Base-by-base conservation (phyloP, 176 grass and related monocot species). In the Oryza longistaminata region DNA sequence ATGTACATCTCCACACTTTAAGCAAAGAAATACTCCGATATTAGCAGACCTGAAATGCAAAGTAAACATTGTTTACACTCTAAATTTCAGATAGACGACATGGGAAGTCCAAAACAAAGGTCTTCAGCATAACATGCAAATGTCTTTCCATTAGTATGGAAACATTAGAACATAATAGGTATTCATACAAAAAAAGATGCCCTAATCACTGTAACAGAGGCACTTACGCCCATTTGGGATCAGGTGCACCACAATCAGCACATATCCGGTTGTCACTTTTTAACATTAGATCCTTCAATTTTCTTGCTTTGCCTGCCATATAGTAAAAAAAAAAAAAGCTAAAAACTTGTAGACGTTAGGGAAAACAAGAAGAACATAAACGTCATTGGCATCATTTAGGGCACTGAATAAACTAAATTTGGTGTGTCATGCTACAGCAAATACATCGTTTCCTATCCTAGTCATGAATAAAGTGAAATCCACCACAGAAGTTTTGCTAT, bases 221-320 rank as follows among this genome's bases (percentile, higher is more conserved):
- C 60, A 91, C 95, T 95, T 95, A 98, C 96, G 93, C 96, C 87
- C 87, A 98, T 92, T 95, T 98, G 68, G 96, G 96, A 80, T 98
- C 87, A 83, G 82, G 87, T 88, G 93, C 96, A 35, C 87, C 84
- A 85, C 96, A 98, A 90, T 98, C 96, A 76, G 96, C 96, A 92
- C 96, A 98, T 86, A 82, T 90, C 64, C 91, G 76, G 79, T 98
- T 98, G 76, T 98, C 96, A 15, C 93, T 93, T 87, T 92, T 95
- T 73, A 85, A 67, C 91, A 94, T 98, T 71, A 97, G 92, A 73
- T 91, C 92, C 91, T 95, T 97, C 77, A 97, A 70, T 77, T 93
- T 97, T 88, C 87, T 91, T 86, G 93, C 14, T 91, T 94, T 94
- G 64, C 95, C 95, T 97, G 81, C 77, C 33, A 90, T 43, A 87